Evolutionary conservation across 495 filamentous ascomycete species (phyloP), one percentile per base, ranked within the genome.

Genomic region (Penicillium waksmanii): DNA sequence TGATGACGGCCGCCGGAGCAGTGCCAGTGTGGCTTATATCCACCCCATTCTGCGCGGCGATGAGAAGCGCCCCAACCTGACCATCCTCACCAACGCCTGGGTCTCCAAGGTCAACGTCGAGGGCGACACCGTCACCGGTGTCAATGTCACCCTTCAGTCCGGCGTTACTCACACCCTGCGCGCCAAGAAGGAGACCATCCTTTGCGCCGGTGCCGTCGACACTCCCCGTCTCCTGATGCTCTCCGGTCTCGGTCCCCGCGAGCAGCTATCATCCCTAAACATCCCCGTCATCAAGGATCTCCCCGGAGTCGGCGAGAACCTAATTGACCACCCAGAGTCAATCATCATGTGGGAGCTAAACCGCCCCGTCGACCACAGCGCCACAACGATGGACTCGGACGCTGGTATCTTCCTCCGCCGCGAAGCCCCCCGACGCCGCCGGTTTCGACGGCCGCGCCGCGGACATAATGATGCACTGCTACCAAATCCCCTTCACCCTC

Each of bases 401-500:
- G 90, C 90, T 15, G 90, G 90, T 51, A 88, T 93, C 58, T 95
- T 95, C 80, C 76, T 93, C 43, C 89, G 89, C 35, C 88, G 91
- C 11, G 84, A 92, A 66, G 64, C 73, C 19, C 19, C 78, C 82
- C 25, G 84, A 88, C 53, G 87, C 88, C 10, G 84, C 84, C 10
- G 83, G 83, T 11, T 75, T 77, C 10, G 89, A 91, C 62, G 87
- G 86, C 61, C 82, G 86, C 44, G 84, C 86, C 38, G 87, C 87
- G 56, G 90, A 95, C 66, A 73, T 95, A 55, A 93, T 93, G 90
- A 92, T 93, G 89, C 91, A 95, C 75, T 93, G 90, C 80, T 93
- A 93, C 73, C 91, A 95, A 72, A 92, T 92, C 56, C 90, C 89
- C 34, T 92, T 92, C 73, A 87, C 85, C 42, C 80, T 89, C 57